Evolutionary conservation across 345 rosid genomes (phyloP).

Genomic region (Eucalyptus decipiens): DNA sequence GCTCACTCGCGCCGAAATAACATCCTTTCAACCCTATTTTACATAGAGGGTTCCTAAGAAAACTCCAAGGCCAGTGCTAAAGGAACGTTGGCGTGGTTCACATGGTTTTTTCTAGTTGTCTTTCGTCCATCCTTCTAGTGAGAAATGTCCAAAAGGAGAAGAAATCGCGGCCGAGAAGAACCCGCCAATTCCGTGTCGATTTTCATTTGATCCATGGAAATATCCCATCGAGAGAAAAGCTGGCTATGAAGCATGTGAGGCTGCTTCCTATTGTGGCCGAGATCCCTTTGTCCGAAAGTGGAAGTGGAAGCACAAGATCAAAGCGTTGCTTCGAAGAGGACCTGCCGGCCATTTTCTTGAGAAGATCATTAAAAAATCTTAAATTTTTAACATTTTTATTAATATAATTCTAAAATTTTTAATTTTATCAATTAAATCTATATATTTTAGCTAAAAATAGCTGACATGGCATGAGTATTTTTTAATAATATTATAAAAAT

Average conservation of each 20-base stretch:
- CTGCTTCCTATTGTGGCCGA: not conserved
- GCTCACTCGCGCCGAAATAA: too few species aligned
- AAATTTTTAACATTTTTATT: too few species aligned
- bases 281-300: not conserved
- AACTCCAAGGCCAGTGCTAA: not conserved
- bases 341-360: too few species aligned
- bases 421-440: too few species aligned
- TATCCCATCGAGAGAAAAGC: not conserved
- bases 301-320: not conserved
- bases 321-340: not conserved
- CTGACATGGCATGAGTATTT: too few species aligned
- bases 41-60: not conserved
- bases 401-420: rapidly evolving
- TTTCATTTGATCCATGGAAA: not conserved
- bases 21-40: not conserved
- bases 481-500: too few species aligned
- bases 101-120: not conserved
- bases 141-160: not conserved
- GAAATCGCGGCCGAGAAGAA: not conserved
- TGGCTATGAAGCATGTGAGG: not conserved
- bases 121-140: not conserved
- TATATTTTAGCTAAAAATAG: too few species aligned
- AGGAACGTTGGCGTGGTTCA: not conserved
- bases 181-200: not conserved
- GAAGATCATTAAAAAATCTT: rapidly evolving